These are phyloP conservation scores for Giardia muris DNA, from an alignment of 208 protist genomes.

Conservation along the genomic window DNA sequence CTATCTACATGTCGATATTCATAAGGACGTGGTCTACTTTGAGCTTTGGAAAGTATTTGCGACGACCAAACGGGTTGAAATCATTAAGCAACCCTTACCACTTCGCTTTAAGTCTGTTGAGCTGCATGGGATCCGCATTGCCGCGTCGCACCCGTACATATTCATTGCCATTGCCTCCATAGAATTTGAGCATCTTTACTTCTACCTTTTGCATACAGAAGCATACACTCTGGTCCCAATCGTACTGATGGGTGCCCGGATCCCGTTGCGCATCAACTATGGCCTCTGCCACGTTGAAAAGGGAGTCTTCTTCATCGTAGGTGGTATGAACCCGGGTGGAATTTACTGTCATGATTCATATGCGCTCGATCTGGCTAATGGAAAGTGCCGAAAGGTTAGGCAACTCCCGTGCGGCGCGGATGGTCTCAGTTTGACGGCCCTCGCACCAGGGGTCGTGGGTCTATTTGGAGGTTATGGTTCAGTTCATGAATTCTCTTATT, in stretches of 20 bases:
- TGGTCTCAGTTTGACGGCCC: neutral
- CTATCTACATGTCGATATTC: neutral
- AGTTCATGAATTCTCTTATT: neutral
- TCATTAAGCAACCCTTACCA: neutral
- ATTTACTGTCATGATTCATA: neutral
- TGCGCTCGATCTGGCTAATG: neutral
- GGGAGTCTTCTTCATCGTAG: neutral
- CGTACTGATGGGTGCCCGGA: neutral
- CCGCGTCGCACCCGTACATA: neutral
- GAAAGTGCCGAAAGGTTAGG: neutral
- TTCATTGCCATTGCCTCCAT: neutral
- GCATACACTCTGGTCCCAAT: neutral
- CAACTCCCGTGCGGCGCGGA: neutral
- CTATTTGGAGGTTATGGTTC: neutral
- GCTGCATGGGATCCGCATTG: neutral
- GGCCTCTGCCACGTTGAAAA: neutral
- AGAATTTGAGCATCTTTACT: neutral
- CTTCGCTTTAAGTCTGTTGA: neutral
- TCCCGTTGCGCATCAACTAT: neutral
- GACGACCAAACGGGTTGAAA: neutral
- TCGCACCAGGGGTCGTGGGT: neutral
- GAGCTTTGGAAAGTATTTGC: neutral
- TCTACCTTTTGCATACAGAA: neutral
- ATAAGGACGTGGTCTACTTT: neutral
- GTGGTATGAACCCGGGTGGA: neutral